Percentiles rank a stretch among this genome's conserved stretches.
phyloP scores from a whole-genome alignment of 441 rosid species.

The Eruca vesicaria region DNA sequence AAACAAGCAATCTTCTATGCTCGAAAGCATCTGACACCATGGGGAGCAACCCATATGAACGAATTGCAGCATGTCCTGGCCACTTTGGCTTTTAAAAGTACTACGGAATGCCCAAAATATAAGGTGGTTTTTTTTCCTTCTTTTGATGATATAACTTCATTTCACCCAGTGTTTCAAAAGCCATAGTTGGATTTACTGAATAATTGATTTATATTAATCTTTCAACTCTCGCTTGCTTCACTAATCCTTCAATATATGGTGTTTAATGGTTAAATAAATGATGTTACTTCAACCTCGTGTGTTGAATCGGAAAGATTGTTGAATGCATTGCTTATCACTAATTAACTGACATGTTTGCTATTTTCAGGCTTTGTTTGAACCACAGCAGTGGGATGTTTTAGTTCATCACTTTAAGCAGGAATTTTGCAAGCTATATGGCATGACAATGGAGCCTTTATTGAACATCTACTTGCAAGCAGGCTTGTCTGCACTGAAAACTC shows the following conservation, averaged over 20 bases:
- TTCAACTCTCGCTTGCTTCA: background rate
- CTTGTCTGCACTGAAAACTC: constrained; percentile 88
- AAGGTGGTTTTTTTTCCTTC: constrained; percentile 51
- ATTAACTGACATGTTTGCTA: constrained; percentile 1
- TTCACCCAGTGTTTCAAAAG: background rate
- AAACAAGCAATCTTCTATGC: constrained; percentile 77
- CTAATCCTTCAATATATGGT: background rate
- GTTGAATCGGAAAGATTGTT: background rate
- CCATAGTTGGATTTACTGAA: background rate
- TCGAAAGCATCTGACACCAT: constrained; percentile 77
- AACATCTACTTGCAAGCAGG: constrained; percentile 94
- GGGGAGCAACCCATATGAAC: constrained; percentile 84
- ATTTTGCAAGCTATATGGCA: constrained; percentile 90
- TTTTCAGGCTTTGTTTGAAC: constrained; percentile 75
- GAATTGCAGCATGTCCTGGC: constrained; percentile 77
- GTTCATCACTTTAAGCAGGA: constrained; percentile 87
- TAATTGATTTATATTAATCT: background rate
- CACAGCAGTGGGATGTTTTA: constrained; percentile 85
- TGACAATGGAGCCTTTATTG: constrained; percentile 88
- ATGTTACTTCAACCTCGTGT: background rate
- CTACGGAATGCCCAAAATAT: constrained; percentile 67
- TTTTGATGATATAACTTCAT: background rate
- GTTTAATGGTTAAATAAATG: background rate
- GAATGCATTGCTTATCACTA: constrained; percentile 14
- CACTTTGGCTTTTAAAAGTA: constrained; percentile 82